Evolutionary conservation across 805 yeast genomes (phyloP), one percentile per base, ranked within the genome.

Genomic region (Soucietia sequanensis): DNA sequence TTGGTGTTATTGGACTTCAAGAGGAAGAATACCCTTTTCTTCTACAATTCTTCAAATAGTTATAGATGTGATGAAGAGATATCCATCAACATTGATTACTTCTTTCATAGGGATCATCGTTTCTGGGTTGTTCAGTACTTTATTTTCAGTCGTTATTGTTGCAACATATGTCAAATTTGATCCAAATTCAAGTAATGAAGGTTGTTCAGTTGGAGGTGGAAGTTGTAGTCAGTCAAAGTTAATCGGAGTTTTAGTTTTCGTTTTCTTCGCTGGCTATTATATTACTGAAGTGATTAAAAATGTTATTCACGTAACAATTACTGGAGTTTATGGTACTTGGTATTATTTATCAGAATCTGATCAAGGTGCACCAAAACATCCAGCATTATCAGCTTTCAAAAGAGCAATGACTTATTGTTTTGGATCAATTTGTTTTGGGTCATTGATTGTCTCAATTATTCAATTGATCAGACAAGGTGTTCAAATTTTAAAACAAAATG

Each of bases 251-350:
- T 60, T 87, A 41, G 78, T 88, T 18, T 82, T 76, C 58, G 78
- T 83, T 5, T 78, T 88, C 44, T 86, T 90, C 58, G 84, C 91
- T 4, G 95, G 95, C 13, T 89, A 76, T 55, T 84, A 78, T 56
- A 76, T 88, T 40, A 75, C 93, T 19, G 96, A 88, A 60, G 93
- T 89, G 13, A 68, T 86, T 38, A 80, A 81, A 60, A 88, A 85
- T 49, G 71, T 85, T 11, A 80, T 88, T 23, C 95, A 90, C 52
- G 84, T 83, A 15, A 77, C 89, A 1, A 80, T 87, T 30, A 73
- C 91, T 16, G 95, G 95, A 17, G 78, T 88, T 13, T 90, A 76
- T 55, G 96, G 96, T 7, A 76, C 91, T 6, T 90, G 97, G 96
- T 89, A 86, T 60, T 90, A 87, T 60, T 74, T 84, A 58, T 75